Base-by-base conservation (phyloP, 2,329 filamentous ascomycete species). In the Claviceps sp. region DNA sequence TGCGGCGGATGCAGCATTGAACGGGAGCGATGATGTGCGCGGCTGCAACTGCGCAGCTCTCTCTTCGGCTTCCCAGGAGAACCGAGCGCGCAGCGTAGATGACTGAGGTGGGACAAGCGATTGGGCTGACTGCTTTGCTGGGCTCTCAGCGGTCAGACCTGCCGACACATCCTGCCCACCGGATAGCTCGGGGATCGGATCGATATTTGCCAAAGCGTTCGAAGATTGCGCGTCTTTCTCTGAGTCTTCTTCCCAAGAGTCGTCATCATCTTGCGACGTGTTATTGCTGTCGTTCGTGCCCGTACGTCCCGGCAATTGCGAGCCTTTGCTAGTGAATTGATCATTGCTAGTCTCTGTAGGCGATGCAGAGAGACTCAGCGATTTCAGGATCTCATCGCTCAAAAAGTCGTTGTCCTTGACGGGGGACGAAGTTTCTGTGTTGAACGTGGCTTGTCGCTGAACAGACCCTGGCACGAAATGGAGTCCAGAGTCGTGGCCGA, bases 371-470 rank as follows among this genome's bases (percentile, higher is more conserved):
- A 82, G 76, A 51, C 75, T 82, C 2, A 90, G 70, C 43, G 81
- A 85, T 53, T 78, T 80, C 50, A 88, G 80, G 51, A 90, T 90
- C 59, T 90, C 87, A 54, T 87, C 83, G 30, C 81, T 76, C 47
- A 90, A 64, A 52, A 78, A 73, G 57, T 90, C 86, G 59, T 78
- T 89, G 60, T 89, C 85, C 57, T 83, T 79, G 54, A 82, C 72
- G 34, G 80, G 74, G 0, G 75, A 74, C 7, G 73, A 73, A 10
- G 73, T 72, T 10, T 68, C 61, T 0, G 74, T 76, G 59, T 75
- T 78, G 47, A 73, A 64, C 0, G 73, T 75, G 6, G 68, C 62
- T 26, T 69, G 66, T 3, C 73, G 68, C 50, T 70, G 65, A 24
- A 76, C 58, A 6, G 63, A 60, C 19, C 62, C 61, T 14, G 65